Evolutionary conservation across 305 asterid species (phyloP).

Genomic region (Solanum hybrid): DNA sequence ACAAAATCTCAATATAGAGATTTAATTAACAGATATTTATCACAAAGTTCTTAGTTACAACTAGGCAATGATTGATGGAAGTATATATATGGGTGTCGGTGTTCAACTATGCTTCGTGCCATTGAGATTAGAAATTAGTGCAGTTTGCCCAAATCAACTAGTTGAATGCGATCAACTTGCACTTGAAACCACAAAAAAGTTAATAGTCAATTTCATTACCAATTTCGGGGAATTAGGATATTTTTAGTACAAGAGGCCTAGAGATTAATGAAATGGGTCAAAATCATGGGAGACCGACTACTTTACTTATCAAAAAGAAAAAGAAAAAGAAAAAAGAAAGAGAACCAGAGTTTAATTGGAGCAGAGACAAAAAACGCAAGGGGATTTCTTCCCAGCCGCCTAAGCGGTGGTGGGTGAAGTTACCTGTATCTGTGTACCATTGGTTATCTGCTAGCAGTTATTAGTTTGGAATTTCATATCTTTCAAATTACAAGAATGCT

Average conservation of each 20-base stretch:
- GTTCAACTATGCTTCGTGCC: not conserved
- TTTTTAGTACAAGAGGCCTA: not conserved
- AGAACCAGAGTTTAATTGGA: not conserved
- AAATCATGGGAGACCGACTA: not conserved
- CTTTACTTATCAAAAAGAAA: not conserved
- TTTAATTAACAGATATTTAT: not conserved
- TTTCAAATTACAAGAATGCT: not conserved
- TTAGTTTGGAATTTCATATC: not conserved
- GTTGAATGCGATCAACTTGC: not conserved
- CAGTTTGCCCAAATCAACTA: not conserved
- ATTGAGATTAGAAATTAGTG: not conserved
- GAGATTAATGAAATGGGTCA: not conserved
- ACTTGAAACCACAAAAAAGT: not conserved
- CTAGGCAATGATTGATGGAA: not conserved
- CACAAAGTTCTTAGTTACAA: not conserved
- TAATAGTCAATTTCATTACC: not conserved
- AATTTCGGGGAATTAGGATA: not conserved
- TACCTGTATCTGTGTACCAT: not conserved
- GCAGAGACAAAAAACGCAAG: not conserved
- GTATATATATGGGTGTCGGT: not conserved
- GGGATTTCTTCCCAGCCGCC: not conserved
- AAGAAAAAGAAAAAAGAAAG: not conserved
- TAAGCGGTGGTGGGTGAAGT: not conserved
- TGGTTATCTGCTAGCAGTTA: not conserved
- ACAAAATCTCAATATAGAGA: not conserved